Evolutionary conservation across 345 rosid genomes (phyloP), one percentile per base, ranked within the genome.

Genomic region (Bruguiera parviflora): DNA sequence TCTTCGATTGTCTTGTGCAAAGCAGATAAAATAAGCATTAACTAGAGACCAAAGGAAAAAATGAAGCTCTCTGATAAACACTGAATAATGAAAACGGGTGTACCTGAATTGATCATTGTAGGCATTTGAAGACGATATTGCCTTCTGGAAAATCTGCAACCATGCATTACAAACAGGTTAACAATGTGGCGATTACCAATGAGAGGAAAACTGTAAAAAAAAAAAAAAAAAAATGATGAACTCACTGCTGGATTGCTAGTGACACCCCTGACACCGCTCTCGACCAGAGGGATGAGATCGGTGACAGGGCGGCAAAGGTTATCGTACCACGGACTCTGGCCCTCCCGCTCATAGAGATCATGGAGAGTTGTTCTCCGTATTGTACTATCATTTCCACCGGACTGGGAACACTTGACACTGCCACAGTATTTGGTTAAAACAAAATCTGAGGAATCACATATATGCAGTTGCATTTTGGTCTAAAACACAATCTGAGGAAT

Each of bases 261-360:
- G 19, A 94, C 99, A 66, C 98, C 99, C 82, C 99, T 82, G 49
- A 94, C 98, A 13, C 98, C 98, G 69, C 82, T 89, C 67, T 80
- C 95, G 8, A 94, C 89, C 57, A 91, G 75, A 0, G 96, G 97
- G 68, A 94, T 84, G 74, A 94, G 83, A 81, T 94, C 96, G 0
- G 96, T 89, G 24, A 95, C 96, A 0, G 99, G 99, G 53, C 99
- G 84, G 85, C 96, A 95, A 35, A 95, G 93, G 80, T 92, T 95
- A 71, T 95, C 99, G 78, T 95, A 95, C 99, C 99, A 95, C 33
- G 99, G 99, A 80, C 99, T 92, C 87, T 95, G 99, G 28, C 99
- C 97, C 80, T 90, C 92, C 22, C 73, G 66, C 73, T 92, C 96
- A 57, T 94, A 94, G 33, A 94, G 97, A 84, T 95, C 96, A 46